Percentiles rank a stretch among this genome's conserved stretches.
Conservation (phyloP, 352 stramenopile genomes). For the Aphanomyces invadans region DNA sequence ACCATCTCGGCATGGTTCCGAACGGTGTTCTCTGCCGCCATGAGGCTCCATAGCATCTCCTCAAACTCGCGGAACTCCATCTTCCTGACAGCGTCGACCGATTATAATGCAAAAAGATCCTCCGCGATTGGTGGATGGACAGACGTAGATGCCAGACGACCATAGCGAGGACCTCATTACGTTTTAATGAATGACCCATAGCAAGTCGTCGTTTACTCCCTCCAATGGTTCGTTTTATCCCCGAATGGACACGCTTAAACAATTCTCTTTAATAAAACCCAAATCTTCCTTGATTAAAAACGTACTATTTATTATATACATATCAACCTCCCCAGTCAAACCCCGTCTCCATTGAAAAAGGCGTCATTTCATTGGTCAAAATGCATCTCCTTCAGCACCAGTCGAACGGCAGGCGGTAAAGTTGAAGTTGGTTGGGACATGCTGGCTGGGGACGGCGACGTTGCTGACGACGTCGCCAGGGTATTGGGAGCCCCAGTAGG, state of each 20-base stretch:
- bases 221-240: neutral
- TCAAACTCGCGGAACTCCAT: slow-evolving; percentile 39
- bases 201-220: neutral
- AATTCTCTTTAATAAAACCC: neutral
- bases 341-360: slow-evolving; percentile 1
- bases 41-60: slow-evolving; percentile 57
- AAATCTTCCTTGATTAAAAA: no score
- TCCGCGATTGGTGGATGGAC: neutral
- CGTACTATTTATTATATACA: neutral
- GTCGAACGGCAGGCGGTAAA: neutral
- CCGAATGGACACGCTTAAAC: neutral
- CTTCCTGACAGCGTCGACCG: neutral
- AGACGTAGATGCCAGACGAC: neutral
- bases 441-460: slow-evolving; percentile 47
- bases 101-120: slow-evolving; percentile 6
- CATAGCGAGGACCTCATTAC: neutral
- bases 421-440: neutral
- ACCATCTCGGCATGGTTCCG: slow-evolving; percentile 55
- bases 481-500: no score
- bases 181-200: no score
- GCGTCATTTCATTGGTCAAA: slow-evolving; percentile 3
- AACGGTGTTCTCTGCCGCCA: slow-evolving; percentile 61
- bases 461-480: no score
- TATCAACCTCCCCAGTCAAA: neutral
- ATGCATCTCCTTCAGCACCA: neutral